Conservation (phyloP, 805 yeast species). For the Naumovozyma baii region DNA sequence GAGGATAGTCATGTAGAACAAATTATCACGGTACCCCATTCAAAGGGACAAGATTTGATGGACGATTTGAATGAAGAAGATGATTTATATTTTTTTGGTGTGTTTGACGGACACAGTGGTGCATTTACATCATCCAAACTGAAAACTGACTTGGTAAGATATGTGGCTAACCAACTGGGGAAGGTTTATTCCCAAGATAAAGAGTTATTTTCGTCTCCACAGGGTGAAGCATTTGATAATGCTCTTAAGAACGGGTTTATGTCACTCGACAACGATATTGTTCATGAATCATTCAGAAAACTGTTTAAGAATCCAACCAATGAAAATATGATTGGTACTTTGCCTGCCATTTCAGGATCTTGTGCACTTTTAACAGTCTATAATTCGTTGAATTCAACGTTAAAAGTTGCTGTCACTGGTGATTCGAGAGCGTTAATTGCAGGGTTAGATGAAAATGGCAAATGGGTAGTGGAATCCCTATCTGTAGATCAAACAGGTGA, state of each 20-base stretch:
- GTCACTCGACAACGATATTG: constrained; percentile 78
- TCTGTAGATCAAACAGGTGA: constrained; percentile 93
- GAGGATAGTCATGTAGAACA: constrained; percentile 90
- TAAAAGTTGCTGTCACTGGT: constrained; percentile 92
- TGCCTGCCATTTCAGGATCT: constrained; percentile 93
- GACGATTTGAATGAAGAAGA: constrained; percentile 30
- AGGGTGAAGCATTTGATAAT: constrained; percentile 56
- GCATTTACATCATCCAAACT: constrained; percentile 86
- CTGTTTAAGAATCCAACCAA: constrained; percentile 54
- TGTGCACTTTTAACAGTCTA: constrained; percentile 85
- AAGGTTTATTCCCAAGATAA: constrained; percentile 41
- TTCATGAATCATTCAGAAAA: constrained; percentile 59
- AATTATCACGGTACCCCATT: constrained; percentile 58
- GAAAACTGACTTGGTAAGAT: constrained; percentile 65
- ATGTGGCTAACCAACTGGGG: constrained; percentile 69
- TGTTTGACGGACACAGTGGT: constrained; percentile 96
- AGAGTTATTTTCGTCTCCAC: constrained; percentile 35
- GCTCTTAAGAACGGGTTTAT: constrained; percentile 77
- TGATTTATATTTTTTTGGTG: constrained; percentile 93
- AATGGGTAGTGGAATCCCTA: constrained; percentile 82
- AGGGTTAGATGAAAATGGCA: constrained; percentile 48
- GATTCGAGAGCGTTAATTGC: constrained; percentile 91
- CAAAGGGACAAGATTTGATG: constrained; percentile 18
- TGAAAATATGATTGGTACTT: constrained; percentile 48
- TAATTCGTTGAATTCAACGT: constrained; percentile 59